Conservation (phyloP, 345 rosid species). For the Populus alba region DNA sequence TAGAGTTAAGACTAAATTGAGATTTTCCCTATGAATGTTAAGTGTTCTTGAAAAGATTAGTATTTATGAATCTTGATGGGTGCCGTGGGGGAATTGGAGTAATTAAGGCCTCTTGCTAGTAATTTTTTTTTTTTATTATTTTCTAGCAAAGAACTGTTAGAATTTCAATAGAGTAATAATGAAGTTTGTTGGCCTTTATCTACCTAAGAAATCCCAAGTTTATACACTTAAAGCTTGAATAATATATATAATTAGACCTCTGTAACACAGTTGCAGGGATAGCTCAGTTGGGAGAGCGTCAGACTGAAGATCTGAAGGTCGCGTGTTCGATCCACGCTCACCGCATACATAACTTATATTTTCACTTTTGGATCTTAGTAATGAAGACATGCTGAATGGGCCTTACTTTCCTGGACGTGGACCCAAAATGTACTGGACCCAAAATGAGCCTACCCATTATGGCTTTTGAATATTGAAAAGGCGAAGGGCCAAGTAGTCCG, state of each 20-base stretch:
- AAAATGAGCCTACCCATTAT: not conserved
- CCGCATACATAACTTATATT: constrained; percentile 29
- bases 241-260: too few species aligned
- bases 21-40: too few species aligned
- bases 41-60: too few species aligned
- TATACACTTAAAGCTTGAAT: fast-evolving
- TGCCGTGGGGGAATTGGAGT: too few species aligned
- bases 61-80: too few species aligned
- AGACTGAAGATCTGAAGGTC: constrained; percentile 99
- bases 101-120: too few species aligned
- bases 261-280: constrained; percentile 46
- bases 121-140: too few species aligned
- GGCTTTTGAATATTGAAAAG: not conserved
- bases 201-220: too few species aligned
- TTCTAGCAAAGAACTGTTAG: too few species aligned
- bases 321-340: constrained; percentile 96
- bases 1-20: too few species aligned
- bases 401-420: not conserved
- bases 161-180: too few species aligned
- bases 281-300: constrained; percentile 99
- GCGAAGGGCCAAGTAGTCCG: not conserved
- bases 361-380: not conserved
- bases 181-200: too few species aligned
- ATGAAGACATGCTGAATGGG: not conserved
- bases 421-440: not conserved